Base-by-base conservation (phyloP, 345 rosid genomes). In the Gossypium thurberi region DNA sequence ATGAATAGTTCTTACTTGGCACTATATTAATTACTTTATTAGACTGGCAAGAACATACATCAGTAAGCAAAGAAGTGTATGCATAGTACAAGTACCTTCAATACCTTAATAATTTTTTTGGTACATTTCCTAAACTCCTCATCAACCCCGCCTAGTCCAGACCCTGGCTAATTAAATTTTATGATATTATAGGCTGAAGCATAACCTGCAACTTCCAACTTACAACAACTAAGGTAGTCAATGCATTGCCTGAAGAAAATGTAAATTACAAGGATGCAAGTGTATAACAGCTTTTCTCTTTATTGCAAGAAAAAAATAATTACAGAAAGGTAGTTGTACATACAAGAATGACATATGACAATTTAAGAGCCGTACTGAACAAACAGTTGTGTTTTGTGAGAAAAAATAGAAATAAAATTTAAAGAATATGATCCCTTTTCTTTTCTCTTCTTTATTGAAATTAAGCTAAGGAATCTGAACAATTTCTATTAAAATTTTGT, bases 1-100 rank as follows among this genome's bases (percentile, higher is more conserved):
- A 83, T 59, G 89, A 59, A 13, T 59, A 13, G 64, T 26, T 42
- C 64, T 59, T 59, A 25, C 18, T 8, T 59, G 18, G 42, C 12
- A 6, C 18, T 25, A 59, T 40, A 25, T 25, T 5, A 59, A 13
- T 14, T 33, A 13, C 64, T 42, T 23, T 25, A 59, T 26, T 59
- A 37, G 42, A 59, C 42, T 59, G 10, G 13, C 4, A 13, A 57
- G 37, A 59, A 33, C 63, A 12, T 23, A n/a, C 18, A 14, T 26
- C 10, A 3, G 37, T 8, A 8, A 59, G n/a, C 9, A 59, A 59
- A 25, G 40, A 59, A 59, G 18, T 13, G 10, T 12, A 2, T 26
- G 64, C n/a, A 26, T 59, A 8, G 6, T 12, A 26, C n/a, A 59
- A 13, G 40, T n/a, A 59, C 28, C 9, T 58, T 13, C 10, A 7